Evolutionary conservation across 768 basidiomycete species (phyloP), one percentile per base, ranked within the genome.

Genomic region (Gyrodon lividus): DNA sequence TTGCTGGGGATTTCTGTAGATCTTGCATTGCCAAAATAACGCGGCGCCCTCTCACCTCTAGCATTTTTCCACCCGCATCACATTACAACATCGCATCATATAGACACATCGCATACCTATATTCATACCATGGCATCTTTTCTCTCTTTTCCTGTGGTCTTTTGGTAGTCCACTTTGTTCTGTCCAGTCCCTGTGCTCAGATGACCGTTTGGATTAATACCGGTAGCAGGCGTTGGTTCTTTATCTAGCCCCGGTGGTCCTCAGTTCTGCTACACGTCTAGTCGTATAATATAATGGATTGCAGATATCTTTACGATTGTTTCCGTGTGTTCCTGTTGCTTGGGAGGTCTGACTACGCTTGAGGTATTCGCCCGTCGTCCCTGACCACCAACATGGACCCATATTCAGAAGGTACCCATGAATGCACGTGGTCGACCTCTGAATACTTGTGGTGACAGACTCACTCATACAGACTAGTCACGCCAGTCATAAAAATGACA

Each of bases 31-130:
- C 46, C 54, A 51, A 40, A 50, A 31, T 48, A 43, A 43, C 52
- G 56, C 55, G 65, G 56, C 60, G 52, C 51, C 56, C 49, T 26
- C 43, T 20, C 42, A 20, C 30, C 50, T 43, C 47, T 46, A 7
- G 58, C 63, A 59, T 62, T 44, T 33, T 37, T 50, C 26, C 44
- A 43, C 44, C 46, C 24, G 52, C 60, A 63, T 61, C 59, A 50
- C 46, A 57, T 56, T 51, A 58, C 44, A 41, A 55, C 64, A 65
- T 63, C 57, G 55, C 63, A 65, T 59, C 55, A 54, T 53, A 57
- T 66, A 70, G 66, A 70, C 57, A 64, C 57, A 60, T 51, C 56
- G 66, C 67, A 70, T 68, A 62, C 61, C 65, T 68, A 48, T 64
- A 68, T 59, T 64, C 69, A 70, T 68, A 68, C 60, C 66, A 68